Base-by-base conservation (phyloP, 805 yeast genomes). In the Saturnispora diversa region DNA sequence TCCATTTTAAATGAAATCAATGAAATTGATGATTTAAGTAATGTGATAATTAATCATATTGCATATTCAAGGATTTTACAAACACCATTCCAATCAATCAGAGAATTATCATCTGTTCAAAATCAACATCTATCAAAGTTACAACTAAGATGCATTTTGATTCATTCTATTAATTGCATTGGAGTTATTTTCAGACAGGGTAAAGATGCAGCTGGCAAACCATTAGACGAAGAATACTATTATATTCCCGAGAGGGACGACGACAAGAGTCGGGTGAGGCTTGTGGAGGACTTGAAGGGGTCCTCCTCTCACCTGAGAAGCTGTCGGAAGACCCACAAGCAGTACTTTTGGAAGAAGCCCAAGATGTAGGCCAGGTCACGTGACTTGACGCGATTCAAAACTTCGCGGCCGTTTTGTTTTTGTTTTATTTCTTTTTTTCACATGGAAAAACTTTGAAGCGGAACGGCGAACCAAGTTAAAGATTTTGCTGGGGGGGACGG, bases 141-240 rank as follows among this genome's bases (percentile, higher is more conserved):
- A 21, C 74, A 74, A 51, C 49, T 74, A 13, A 63, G 74, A 42
- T 64, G 69, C 19, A 49, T 74, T 6, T 52, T 74, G 24, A 59
- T 62, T 7, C 62, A 68, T 26, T 59, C 64, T 32, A 63, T 76
- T 28, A 47, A 44, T n/a, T 81, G 90, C 52, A 72, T 90, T 44
- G 97, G 97, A n/a, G 81, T 83, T 9, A 88, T 92, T 45, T 74
- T 77, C 53, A 80, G 97, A 59, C 70, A 73, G 44, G 97, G 97
- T 36, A 88, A 87, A 59, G 98, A 92, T 61, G 97, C 97, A 3
- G 94, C 96, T 2, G 98, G 97, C 9, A 86, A 87, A 59, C 84
- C 84, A 3, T 68, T 92, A 46, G 97, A 90, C 50, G 94, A 86
- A 58, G 97, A 92, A 58, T 92, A 85, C 56, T 92, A 87, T 60